A percentile compares a stretch with the other conserved stretches of the same genome.
These are phyloP conservation scores for Trichosanthes cucumerina DNA, from an alignment of 306 rosid species.

Conservation along the genomic window DNA sequence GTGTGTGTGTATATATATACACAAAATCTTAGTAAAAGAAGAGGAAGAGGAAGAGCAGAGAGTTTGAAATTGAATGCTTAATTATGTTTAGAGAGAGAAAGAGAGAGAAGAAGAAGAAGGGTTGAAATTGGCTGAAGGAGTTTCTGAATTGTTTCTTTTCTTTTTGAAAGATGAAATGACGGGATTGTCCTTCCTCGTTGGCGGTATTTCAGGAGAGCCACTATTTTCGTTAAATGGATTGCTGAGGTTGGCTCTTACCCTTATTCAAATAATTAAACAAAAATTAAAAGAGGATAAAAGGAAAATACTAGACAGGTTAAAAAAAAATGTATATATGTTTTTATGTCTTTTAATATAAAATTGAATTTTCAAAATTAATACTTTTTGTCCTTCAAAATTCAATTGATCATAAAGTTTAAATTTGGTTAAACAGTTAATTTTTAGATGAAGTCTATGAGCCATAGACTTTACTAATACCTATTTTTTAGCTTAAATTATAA, in stretches of 20 bases:
- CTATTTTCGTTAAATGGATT: not conserved
- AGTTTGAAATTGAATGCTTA: not conserved
- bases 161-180: not conserved
- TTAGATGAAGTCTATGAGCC: too few relatives aligned
- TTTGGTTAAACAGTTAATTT: too few relatives aligned
- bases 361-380: too few relatives aligned
- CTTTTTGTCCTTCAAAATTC: too few relatives aligned
- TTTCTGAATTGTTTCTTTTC: not conserved
- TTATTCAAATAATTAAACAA: not conserved
- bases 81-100: not conserved
- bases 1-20: constrained; percentile 10
- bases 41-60: not conserved
- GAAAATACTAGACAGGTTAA: not conserved
- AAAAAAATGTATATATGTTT: too few relatives aligned
- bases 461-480: too few relatives aligned
- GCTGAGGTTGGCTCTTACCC: not conserved
- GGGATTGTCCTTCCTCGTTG: not conserved
- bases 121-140: constrained; percentile 11
- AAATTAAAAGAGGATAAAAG: too few relatives aligned
- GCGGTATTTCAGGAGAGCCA: constrained; percentile 4
- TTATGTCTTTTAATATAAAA: too few relatives aligned
- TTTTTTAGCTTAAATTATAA: too few relatives aligned
- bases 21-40: not conserved
- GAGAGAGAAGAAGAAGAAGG: not conserved
- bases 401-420: too few relatives aligned